Evolutionary conservation across 1,284 basidiomycete species (phyloP), one percentile per base, ranked within the genome.

Genomic region (Bjerkandera adusta): DNA sequence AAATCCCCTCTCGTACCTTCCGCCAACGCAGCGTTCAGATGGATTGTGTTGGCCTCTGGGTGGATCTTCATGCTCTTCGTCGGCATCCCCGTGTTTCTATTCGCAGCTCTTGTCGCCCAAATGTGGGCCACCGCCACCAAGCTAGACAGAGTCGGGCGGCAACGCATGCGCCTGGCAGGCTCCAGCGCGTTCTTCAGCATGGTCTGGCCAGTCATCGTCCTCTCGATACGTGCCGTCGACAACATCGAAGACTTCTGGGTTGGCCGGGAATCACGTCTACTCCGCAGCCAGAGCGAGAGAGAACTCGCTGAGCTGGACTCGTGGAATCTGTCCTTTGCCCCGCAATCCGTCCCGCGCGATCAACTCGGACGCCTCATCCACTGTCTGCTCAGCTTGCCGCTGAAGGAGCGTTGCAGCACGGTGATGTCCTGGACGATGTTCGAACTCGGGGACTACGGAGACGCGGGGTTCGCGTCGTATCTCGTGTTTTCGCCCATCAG

Each of bases 1-100:
- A 49, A 45, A 26, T 47, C 39, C 4, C 39, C 39, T 5, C 12
- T 41, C 5, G 39, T 41, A 4, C 39, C 39, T 8, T 26, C 25
- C 4, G 25, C 29, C 5, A 11, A 18, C 10, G 13, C 20, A 10
- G n/a, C 21, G 4, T 6, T 41, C 13, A 41, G 24, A 15, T 41
- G 39, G 39, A 30, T 41, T 26, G 10, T 15, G 5, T 29, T 41
- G 4, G 39, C 24, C 3, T 30, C 16, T 10, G 3, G 18, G n/a
- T n/a, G n/a, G n/a, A n/a, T n/a, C 16, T 16, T 8, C 11, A 5
- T 32, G 4, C 4, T 18, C 15, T 20, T 41, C 26, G 20, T 32
- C 25, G 15, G 29, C 18, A 11, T 41, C 8, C 29, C 26, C 3
- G 10, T 18, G 15, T 5, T 32, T 18, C 15, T 41, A 12, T 16